Conservation (phyloP, 2,329 filamentous ascomycete genomes). For the Fulvia fulva region DNA sequence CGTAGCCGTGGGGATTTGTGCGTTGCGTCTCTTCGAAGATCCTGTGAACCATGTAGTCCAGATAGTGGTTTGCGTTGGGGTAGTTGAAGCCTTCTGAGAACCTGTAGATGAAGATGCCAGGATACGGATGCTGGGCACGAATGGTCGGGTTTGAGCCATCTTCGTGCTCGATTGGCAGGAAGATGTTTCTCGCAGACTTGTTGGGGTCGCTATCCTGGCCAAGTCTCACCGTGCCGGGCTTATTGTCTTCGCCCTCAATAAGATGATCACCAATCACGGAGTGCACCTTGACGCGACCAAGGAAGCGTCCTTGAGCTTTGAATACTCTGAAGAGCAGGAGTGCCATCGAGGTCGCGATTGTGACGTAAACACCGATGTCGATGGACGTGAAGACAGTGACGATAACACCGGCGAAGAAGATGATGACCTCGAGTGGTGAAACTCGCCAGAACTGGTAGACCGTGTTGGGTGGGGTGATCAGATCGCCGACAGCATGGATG, state of each 20-base stretch:
- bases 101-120: conserved; percentile 92
- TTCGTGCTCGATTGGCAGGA: conserved; percentile 78
- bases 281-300: conserved; percentile 78
- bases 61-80: conserved; percentile 83
- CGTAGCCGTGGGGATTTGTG: conserved; percentile 65
- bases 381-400: conserved; percentile 86
- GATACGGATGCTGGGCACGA: conserved; percentile 74
- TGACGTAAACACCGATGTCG: conserved; percentile 88
- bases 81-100: conserved; percentile 96
- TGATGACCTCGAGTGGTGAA: conserved; percentile 81
- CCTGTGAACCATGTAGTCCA: conserved; percentile 59
- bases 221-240: conserved; percentile 27
- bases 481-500: conserved; percentile 89
- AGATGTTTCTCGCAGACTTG: conserved; percentile 67
- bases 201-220: conserved; percentile 40
- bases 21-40: conserved; percentile 64
- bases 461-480: conserved; percentile 86
- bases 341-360: conserved; percentile 70
- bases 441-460: conserved; percentile 95
- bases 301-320: conserved; percentile 75
- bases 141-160: conserved; percentile 88
- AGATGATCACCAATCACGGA: conserved; percentile 76
- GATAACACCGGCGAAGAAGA: conserved; percentile 90
- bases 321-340: conserved; percentile 80
- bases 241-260: conserved; percentile 58